Evolutionary conservation across 2,329 filamentous ascomycete genomes (phyloP).

Genomic region (Neospermospora avenae): DNA sequence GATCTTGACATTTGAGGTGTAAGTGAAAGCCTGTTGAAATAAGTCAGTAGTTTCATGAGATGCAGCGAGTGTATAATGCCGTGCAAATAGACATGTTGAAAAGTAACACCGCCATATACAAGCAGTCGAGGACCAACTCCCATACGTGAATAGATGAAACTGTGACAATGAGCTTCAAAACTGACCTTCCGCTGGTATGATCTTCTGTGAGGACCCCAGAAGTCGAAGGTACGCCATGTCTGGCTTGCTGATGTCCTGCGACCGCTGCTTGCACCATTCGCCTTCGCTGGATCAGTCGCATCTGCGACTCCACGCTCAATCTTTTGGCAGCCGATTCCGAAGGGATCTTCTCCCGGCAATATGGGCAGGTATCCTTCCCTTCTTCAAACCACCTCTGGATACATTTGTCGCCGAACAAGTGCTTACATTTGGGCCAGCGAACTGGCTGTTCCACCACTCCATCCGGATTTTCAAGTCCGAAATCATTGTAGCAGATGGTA

Average conservation of each 20-base stretch:
- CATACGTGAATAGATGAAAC: background rate
- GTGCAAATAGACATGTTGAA: background rate
- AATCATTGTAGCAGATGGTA: conserved; percentile 64
- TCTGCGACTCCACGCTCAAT: background rate
- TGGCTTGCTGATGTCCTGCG: background rate
- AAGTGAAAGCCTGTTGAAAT: background rate
- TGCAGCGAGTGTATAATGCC: background rate
- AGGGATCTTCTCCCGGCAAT: conserved; percentile 59
- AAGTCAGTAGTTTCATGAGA: background rate
- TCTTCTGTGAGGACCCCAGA: background rate
- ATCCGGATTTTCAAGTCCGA: conserved; percentile 54
- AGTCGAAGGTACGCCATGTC: background rate
- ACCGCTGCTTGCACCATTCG: conserved; percentile 7
- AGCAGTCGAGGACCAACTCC: background rate
- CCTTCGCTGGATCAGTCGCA: conserved; percentile 11
- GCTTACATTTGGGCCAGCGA: conserved; percentile 58
- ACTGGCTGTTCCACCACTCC: conserved; percentile 55
- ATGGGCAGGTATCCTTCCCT: conserved; percentile 60
- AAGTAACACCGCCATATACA: background rate
- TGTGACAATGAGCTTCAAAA: background rate
- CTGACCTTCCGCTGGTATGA: background rate
- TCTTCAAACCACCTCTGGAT: conserved; percentile 61
- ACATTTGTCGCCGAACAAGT: conserved; percentile 62
- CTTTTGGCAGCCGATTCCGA: conserved; percentile 41
- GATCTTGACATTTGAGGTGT: background rate